Percentiles rank a stretch among this genome's conserved stretches.
Evolutionary conservation across 2,329 filamentous ascomycete species (phyloP).

Genomic region (Sarocladiaceae sp.): DNA sequence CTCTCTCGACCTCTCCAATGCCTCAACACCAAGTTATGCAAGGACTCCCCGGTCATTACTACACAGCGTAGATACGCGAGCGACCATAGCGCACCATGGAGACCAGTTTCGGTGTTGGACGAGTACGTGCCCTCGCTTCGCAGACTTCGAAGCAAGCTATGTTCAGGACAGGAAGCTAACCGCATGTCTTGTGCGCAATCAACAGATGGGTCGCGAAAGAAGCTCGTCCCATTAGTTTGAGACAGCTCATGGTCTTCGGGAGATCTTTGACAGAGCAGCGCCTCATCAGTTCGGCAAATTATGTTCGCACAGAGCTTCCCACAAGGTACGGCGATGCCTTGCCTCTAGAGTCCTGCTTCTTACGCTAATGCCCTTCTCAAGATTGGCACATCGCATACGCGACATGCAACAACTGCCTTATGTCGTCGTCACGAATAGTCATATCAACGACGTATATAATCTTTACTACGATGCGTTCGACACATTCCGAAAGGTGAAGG

Average conservation of each 20-base stretch:
- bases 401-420: slow-evolving; percentile 97
- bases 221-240: slow-evolving; percentile 89
- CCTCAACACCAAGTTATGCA: too few relatives aligned
- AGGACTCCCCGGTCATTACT: not conserved
- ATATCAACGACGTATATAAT: slow-evolving; percentile 93
- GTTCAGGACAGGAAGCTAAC: not conserved
- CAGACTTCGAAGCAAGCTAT: not conserved
- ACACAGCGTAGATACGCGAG: not conserved
- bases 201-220: slow-evolving; percentile 87
- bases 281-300: slow-evolving; percentile 92
- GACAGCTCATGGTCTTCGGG: slow-evolving; percentile 96
- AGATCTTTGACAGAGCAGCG: slow-evolving; percentile 86
- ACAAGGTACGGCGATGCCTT: slow-evolving; percentile 52
- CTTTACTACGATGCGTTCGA: slow-evolving; percentile 98
- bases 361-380: slow-evolving; percentile 26
- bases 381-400: slow-evolving; percentile 87
- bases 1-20: not conserved
- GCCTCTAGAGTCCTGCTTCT: not conserved
- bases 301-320: slow-evolving; percentile 91
- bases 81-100: slow-evolving; percentile 42
- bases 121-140: slow-evolving; percentile 42
- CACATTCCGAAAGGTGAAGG: slow-evolving; percentile 74
- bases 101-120: slow-evolving; percentile 59
- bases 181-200: not conserved
- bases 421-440: slow-evolving; percentile 89